Base-by-base conservation (phyloP, 768 basidiomycete species). In the Leucocoprinus sp. region DNA sequence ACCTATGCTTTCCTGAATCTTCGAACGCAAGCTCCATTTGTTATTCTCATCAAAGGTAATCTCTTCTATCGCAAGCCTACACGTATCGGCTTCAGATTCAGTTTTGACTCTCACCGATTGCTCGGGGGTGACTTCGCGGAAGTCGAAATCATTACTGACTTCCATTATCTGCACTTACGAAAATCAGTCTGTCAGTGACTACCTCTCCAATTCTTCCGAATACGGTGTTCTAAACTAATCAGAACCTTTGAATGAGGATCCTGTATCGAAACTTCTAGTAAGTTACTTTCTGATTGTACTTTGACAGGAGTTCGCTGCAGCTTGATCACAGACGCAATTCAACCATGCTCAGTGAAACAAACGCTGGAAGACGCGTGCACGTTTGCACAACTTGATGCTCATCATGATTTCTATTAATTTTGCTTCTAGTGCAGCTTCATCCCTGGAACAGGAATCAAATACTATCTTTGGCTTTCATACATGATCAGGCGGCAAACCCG, bases 141-240 rank as follows among this genome's bases (percentile, higher is more conserved):
- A 31, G 31, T 31, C 6, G 11, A 31, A 14, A 42, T 27, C 37
- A 48, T 18, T 41, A 41, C 39, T 18, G 46, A 12, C 46, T 41
- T 39, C 46, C 46, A 48, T 39, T 33, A 37, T 17, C 22, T 36
- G 24, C 31, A 21, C 37, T 31, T 39, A n/a, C 45, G 37, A 19
- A 39, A 37, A 38, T 46, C 39, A 27, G 23, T 19, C 35, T 14
- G 22, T 21, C 26, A 5, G 5, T 11, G 5, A 11, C 26, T 5
- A 5, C 11, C 26, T 31, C 9, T 31, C 31, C n/a, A n/a, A n/a
- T n/a, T n/a, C n/a, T n/a, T 31, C 31, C 31, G 31, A 31, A 31
- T 8, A 14, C 31, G 5, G 9, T 4, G n/a, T 12, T 31, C n/a
- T 14, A n/a, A 31, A 31, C 11, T 4, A 8, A 31, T 31, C 31